These are phyloP conservation scores for Saccharomycopsis hybrid DNA, from an alignment of 1,139 yeast species.

Conservation along the genomic window DNA sequence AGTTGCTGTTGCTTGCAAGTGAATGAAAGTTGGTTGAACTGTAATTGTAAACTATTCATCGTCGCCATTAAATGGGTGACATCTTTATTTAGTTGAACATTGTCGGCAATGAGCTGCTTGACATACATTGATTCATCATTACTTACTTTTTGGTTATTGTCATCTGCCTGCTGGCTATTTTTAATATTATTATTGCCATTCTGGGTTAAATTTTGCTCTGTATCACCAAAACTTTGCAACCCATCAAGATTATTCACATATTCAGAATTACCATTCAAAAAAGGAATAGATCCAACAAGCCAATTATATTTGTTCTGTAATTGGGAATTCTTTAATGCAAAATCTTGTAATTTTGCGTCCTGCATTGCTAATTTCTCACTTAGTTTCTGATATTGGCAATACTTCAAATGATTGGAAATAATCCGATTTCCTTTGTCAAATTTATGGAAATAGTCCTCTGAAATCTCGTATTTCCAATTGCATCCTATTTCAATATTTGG, in stretches of 20 bases:
- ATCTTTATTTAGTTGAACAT: slow-evolving; percentile 2
- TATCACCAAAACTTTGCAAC: neutral
- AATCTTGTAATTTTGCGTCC: neutral
- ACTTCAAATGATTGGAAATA: neutral
- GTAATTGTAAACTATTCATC: slow-evolving; percentile 8
- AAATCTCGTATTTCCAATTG: slow-evolving; percentile 1
- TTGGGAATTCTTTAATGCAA: neutral
- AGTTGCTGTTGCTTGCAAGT: slow-evolving; percentile 12
- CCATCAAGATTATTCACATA: slow-evolving; percentile 7
- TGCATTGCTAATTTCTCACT: neutral
- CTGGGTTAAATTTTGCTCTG: neutral
- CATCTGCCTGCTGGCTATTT: neutral
- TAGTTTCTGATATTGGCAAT: slow-evolving; percentile 6
- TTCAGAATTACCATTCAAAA: neutral
- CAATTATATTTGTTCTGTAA: slow-evolving; percentile 1
- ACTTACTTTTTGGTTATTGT: neutral
- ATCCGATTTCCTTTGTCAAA: neutral
- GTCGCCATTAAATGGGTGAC: slow-evolving; percentile 1
- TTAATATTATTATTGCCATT: neutral
- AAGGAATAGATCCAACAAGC: slow-evolving; percentile 10
- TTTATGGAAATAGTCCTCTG: neutral
- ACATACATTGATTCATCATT: neutral
- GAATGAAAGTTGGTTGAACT: slow-evolving; percentile 10
- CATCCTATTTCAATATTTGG: slow-evolving; percentile 7
- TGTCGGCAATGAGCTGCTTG: slow-evolving; percentile 12